Evolutionary conservation across 169 alveolate genomes (phyloP).

Genomic region (Cryptosporidium ryanae): DNA sequence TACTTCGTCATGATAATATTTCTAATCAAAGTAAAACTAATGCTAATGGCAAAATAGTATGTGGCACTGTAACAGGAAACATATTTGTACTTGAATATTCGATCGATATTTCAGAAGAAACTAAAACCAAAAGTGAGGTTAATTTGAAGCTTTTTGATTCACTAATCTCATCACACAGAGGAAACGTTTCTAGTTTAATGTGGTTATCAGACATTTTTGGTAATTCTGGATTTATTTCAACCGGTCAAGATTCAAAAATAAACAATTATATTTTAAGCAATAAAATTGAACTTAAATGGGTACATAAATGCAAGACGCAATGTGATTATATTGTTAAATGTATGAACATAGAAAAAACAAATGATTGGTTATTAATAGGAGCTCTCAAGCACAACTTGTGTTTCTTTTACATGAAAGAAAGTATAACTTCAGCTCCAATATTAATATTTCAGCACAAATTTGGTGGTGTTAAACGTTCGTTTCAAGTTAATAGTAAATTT

Average conservation of each 20-base stretch:
- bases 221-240: conserved; percentile 17
- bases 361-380: conserved; percentile 54
- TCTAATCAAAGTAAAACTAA: background rate
- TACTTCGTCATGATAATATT: background rate
- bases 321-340: conserved; percentile 64
- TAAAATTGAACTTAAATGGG: conserved; percentile 15
- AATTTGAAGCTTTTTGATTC: background rate
- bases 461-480: conserved; percentile 71
- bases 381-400: conserved; percentile 36
- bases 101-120: background rate
- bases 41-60: conserved; percentile 15
- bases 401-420: conserved; percentile 14
- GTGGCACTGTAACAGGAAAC: conserved; percentile 63
- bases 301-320: conserved; percentile 25
- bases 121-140: background rate
- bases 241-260: conserved; percentile 69
- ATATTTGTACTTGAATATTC: conserved; percentile 3
- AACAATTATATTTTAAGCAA: conserved; percentile 7
- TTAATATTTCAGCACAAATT: conserved; percentile 35
- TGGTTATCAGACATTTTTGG: conserved; percentile 13
- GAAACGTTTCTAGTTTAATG: conserved; percentile 41
- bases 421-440: conserved; percentile 17
- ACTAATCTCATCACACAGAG: conserved; percentile 30
- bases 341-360: conserved; percentile 1
- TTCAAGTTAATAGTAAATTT: background rate